Evolutionary conservation across 225 moss, liverwort and hornwort genomes (phyloP), one percentile per base, ranked within the genome.

Genomic region (Climacium dendroides): DNA sequence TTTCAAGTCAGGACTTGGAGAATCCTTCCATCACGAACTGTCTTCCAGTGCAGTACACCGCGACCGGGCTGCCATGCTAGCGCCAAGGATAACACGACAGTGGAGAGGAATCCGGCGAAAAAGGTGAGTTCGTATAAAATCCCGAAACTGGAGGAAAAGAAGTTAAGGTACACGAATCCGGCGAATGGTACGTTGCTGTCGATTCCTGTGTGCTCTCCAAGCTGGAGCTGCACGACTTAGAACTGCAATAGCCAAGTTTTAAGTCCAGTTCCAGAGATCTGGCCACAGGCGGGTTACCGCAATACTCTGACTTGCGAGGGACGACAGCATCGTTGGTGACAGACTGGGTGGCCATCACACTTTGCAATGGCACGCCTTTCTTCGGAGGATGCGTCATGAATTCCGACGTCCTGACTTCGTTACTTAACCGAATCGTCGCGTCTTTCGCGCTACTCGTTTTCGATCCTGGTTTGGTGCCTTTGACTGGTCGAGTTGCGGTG

Each of bases 351-450:
- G 60, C 69, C 92, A 90, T 79, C 53, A 82, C 70, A 7, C 85
- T 86, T 77, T 90, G 94, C 65, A 91, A 47, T 3, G 92, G 92
- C 69, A 91, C 93, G 22, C 90, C 91, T 55, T 94, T 93, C 80
- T 91, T 91, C 35, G 94, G 94, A 54, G 92, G 92, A 83, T 93
- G 93, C 17, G 94, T 92, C 94, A 92, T 91, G 87, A 94, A 94
- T 90, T 94, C 94, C 8, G 92, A 83, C 39, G 91, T 90, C 82
- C 94, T 80, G 16, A 85, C 89, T 83, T 94, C 94, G 72, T 92
- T 80, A 29, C 91, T 94, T 8, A 92, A 50, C 15, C 91, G 90
- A 15, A 47, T 54, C 29, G 64, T 50, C 70, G 32, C 11, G 19
- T 14, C 90, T 63, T 87, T 91, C 35, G 80, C 62, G 19, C 52